Evolutionary conservation across 768 basidiomycete species (phyloP), one percentile per base, ranked within the genome.

Genomic region (Leccinellum albellum): DNA sequence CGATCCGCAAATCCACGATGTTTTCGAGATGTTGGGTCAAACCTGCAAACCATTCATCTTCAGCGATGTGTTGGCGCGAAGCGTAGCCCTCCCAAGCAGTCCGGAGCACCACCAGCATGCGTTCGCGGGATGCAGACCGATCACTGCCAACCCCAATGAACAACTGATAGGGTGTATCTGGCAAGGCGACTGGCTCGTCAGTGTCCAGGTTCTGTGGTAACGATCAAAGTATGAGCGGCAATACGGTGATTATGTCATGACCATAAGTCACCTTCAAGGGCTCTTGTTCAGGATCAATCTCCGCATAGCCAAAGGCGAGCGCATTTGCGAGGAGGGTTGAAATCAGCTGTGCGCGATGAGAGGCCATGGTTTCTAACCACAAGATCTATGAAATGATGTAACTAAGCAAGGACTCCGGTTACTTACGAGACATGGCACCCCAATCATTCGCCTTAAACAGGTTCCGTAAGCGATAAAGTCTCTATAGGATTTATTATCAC

Each of bases 391-490:
- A 46, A 4, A 40, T 20, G 40, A 20, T 42, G 5, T 13, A 20
- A 14, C 1, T n/a, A 21, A 46, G 7, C 24, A 28, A 28, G 31
- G 28, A 24, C 2, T n/a, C 14, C 3, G 2, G 15, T 14, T 15
- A 26, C 45, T 24, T 61, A 86, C 85, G 83, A 48, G 84, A 84
- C 50, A 86, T 71, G 0, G 84, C 75, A 15, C 82, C 82, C 85
- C 85, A 86, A 58, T 86, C 85, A 33, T 84, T 84, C 2, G 81
- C 78, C 84, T 85, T 55, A 9, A 47, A 47, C 2, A 47, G 2
- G 2, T 45, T 23, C 17, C 23, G 15, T 8, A 42, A 24, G 54
- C 7, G 0, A 7, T 15, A 42, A 20, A 21, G 1, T 17, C 15
- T n/a, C 12, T 17, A 3, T 4, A 53, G 3, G 8, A 15, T 53